Percentiles rank a stretch among this genome's conserved stretches.
These are phyloP conservation scores for Theobroma grandiflorum DNA, from an alignment of 441 rosid genomes.

Conservation along the genomic window DNA sequence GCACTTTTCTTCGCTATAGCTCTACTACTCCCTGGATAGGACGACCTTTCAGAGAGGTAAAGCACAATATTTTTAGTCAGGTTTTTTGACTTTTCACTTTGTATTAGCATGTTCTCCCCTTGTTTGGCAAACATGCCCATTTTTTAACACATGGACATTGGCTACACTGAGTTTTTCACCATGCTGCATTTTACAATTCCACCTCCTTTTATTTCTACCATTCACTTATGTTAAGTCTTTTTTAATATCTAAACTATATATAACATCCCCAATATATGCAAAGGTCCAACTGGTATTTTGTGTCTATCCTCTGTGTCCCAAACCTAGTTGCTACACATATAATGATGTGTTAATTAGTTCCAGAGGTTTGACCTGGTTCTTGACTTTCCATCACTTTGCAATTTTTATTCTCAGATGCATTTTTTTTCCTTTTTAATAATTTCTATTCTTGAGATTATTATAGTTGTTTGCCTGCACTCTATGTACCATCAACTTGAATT, in stretches of 20 bases:
- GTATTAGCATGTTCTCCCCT: background rate
- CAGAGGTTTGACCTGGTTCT: background rate
- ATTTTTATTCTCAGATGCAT: background rate
- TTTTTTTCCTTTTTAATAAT: background rate
- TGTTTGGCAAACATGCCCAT: background rate
- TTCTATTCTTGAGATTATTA: background rate
- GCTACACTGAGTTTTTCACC: background rate
- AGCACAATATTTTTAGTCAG: background rate
- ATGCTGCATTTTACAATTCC: background rate
- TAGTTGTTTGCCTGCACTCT: no score
- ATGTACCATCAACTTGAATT: background rate
- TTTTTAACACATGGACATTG: background rate
- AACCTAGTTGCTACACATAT: background rate
- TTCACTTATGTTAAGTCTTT: background rate
- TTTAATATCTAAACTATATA: background rate
- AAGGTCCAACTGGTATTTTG: background rate
- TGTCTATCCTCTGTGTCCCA: background rate
- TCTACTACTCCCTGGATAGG: slow-evolving; percentile 58
- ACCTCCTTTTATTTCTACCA: background rate
- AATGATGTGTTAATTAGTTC: background rate
- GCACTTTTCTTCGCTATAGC: slow-evolving; percentile 79
- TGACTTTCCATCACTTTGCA: background rate
- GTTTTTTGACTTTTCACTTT: background rate
- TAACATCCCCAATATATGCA: background rate
- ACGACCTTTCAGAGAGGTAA: slow-evolving; percentile 71